A percentile compares a stretch with the other conserved stretches of the same genome.
phyloP scores from a whole-genome alignment of 495 filamentous ascomycete genomes.

The Xylaria grammica region DNA sequence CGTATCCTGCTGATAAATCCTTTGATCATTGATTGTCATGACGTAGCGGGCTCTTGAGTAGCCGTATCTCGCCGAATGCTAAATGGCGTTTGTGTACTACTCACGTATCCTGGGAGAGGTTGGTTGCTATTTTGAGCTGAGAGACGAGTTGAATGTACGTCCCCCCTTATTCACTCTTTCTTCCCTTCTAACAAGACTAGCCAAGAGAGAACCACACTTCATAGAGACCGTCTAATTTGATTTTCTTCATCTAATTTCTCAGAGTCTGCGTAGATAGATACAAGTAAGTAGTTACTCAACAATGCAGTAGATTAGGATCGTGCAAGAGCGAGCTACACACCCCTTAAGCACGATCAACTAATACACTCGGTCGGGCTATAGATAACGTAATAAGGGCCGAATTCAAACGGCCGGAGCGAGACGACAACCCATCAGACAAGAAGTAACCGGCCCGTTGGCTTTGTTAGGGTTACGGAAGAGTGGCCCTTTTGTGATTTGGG shows the following conservation, averaged over 20 bases:
- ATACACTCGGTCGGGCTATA: neutral
- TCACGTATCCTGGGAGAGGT: neutral
- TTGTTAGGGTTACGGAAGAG: neutral
- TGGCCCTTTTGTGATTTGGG: no score
- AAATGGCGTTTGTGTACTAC: neutral
- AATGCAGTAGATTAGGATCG: neutral
- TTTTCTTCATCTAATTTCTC: neutral
- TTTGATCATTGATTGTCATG: neutral
- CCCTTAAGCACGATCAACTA: neutral
- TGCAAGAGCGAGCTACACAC: neutral
- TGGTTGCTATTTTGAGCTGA: no score
- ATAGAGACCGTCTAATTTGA: neutral
- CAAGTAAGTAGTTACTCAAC: neutral
- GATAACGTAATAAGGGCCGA: constrained; percentile 16
- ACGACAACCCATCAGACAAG: neutral
- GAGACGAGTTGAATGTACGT: no score
- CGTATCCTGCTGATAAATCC: neutral
- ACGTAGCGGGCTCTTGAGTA: neutral
- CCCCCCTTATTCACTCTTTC: no score
- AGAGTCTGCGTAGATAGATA: neutral
- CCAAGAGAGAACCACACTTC: neutral
- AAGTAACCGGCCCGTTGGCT: constrained; percentile 8
- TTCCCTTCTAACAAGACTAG: no score
- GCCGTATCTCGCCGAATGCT: neutral
- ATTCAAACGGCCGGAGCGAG: neutral